phyloP scores from a whole-genome alignment of 202 grass and related monocot species.

The Sporobolus alterniflorus region DNA sequence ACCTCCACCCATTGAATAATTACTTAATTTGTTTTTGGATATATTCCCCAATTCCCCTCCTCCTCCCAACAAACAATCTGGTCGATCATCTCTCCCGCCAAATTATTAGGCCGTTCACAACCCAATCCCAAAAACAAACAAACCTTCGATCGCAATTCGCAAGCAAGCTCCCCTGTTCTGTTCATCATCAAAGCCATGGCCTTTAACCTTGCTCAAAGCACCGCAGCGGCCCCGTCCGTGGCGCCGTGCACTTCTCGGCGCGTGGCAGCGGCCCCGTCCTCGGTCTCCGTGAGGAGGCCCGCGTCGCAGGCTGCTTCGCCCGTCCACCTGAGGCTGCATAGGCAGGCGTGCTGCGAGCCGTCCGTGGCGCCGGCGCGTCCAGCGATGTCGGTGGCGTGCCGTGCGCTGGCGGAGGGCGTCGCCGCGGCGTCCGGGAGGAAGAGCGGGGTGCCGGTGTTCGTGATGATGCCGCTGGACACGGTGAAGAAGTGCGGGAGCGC shows the following conservation, averaged over 20 bases:
- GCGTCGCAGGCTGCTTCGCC: background rate
- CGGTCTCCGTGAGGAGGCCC: background rate
- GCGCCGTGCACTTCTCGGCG: background rate
- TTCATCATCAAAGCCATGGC: slow-evolving; percentile 40
- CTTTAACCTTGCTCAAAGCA: slow-evolving; percentile 39
- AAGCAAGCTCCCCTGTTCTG: background rate
- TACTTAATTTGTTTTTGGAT: slow-evolving; percentile 1
- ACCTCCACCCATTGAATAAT: slow-evolving; percentile 37
- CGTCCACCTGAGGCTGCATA: background rate
- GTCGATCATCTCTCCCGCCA: slow-evolving; percentile 32
- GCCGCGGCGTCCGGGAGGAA: slow-evolving; percentile 3
- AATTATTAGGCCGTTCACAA: background rate
- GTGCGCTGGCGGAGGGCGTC: background rate
- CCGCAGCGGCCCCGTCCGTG: slow-evolving; percentile 20
- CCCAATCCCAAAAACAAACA: background rate
- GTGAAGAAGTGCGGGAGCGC: slow-evolving; percentile 50
- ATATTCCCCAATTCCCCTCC: slow-evolving; percentile 34
- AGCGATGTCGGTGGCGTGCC: slow-evolving; percentile 35
- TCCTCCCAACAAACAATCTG: slow-evolving; percentile 36
- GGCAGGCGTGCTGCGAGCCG: slow-evolving; percentile 34
- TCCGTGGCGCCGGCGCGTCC: slow-evolving; percentile 33
- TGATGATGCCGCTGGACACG: slow-evolving; percentile 91
- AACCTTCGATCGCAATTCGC: background rate
- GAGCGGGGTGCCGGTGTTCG: slow-evolving; percentile 72
- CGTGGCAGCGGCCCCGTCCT: background rate